Evolutionary conservation across 2,329 filamentous ascomycete species (phyloP).

Genomic region (Cladosporium sp.): DNA sequence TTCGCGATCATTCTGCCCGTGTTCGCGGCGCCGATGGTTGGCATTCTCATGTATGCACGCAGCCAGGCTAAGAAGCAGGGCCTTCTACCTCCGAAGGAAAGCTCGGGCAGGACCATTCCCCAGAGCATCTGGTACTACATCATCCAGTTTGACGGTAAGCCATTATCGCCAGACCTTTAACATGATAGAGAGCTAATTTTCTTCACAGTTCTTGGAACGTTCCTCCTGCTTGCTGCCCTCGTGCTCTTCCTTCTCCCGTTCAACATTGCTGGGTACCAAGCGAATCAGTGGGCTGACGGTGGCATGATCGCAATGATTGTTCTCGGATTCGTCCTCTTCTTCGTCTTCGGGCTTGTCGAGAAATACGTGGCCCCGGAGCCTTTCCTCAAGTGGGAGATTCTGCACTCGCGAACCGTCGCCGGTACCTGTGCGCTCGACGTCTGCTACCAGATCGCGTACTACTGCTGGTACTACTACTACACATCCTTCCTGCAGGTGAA

Average conservation of each 20-base stretch:
- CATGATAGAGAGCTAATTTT: background rate
- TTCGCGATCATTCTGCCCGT: slow-evolving; percentile 28
- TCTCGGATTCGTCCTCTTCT: slow-evolving; percentile 25
- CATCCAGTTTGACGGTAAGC: slow-evolving; percentile 27
- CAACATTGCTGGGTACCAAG: slow-evolving; percentile 41
- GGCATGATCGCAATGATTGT: slow-evolving; percentile 36
- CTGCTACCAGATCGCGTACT: slow-evolving; percentile 43
- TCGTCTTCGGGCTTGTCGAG: slow-evolving; percentile 52
- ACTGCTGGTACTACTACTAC: slow-evolving; percentile 36
- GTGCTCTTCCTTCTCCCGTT: slow-evolving; percentile 65
- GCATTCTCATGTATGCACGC: slow-evolving; percentile 25
- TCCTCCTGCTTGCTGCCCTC: slow-evolving; percentile 43
- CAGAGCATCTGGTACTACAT: slow-evolving; percentile 24
- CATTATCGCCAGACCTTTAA: background rate
- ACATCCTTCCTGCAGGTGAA: slow-evolving; percentile 43
- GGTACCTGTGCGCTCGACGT: slow-evolving; percentile 38
- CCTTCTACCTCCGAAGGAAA: slow-evolving; percentile 18
- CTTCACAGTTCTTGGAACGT: slow-evolving; percentile 19
- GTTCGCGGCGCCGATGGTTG: slow-evolving; percentile 22
- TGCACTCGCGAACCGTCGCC: slow-evolving; percentile 45
- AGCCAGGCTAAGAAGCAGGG: slow-evolving; percentile 26
- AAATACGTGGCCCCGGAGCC: slow-evolving; percentile 49
- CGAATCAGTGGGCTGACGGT: slow-evolving; percentile 30
- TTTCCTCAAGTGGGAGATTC: slow-evolving; percentile 50
- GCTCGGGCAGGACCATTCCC: slow-evolving; percentile 17